Evolutionary conservation across 2,329 filamentous ascomycete genomes (phyloP), one percentile per base, ranked within the genome.

Genomic region (Penicillium sp.): DNA sequence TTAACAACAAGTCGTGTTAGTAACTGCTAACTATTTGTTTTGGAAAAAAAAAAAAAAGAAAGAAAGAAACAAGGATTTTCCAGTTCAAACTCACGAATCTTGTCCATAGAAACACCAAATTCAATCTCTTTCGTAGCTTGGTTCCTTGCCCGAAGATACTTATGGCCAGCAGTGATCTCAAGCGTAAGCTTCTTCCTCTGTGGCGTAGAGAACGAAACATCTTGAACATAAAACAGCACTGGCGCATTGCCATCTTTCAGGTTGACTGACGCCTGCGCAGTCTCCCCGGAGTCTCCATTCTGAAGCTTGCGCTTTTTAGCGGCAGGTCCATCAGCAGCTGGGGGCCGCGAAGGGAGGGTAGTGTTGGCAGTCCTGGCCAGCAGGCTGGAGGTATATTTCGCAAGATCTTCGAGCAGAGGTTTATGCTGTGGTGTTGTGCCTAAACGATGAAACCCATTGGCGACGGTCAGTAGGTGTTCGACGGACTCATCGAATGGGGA

Each of bases 151-250:
- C 81, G 77, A 38, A 85, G 73, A 52, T 68, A 80, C n/a, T 66
- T 64, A 57, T 64, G 65, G 52, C 69, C 69, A 48, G 73, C 72
- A 37, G 83, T 77, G n/a, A 87, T 70, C 67, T 86, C 82, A 29
- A 88, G 75, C 48, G 78, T 82, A 59, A 86, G 77, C 75, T 88
- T 88, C 76, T 87, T 88, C 53, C 86, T 77, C 64, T 85, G 82
- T 3, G 86, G 86, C 0, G 86, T 78, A 17, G 84, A 79, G 71
- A 88, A 86, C 56, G 83, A 86, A 54, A 86, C 75, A 63, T 86
- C 84, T 56, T 79, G 77, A 59, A 81, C 75, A 58, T 79, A 79
- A 58, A 81, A 79, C 37, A 77, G 72, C 45, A 76, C 54, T 9
- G 70, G 64, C 47, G 67, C 62, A 59, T 76, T 69, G 19, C 63